These are phyloP conservation scores for Leavenworthia alabamica DNA, from an alignment of 345 rosid genomes.

Conservation along the genomic window DNA sequence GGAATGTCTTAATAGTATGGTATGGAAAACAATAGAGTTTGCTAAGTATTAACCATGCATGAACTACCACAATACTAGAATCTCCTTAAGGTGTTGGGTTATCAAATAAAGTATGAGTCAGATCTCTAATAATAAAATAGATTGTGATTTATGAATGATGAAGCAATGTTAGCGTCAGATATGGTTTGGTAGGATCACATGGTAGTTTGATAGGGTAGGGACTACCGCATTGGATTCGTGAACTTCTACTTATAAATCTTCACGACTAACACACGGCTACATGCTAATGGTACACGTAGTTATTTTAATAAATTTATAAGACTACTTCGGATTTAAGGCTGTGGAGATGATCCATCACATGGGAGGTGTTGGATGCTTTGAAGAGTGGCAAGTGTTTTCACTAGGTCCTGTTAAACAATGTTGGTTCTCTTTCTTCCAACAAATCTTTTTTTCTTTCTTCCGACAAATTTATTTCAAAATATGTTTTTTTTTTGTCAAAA, in stretches of 20 bases:
- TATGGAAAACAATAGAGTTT: neutral
- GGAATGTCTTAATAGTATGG: neutral
- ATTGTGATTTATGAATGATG: neutral
- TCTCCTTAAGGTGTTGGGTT: neutral
- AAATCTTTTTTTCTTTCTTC: neutral
- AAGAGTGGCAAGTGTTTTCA: conserved; percentile 4
- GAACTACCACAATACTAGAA: neutral
- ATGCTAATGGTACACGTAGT: conserved; percentile 1
- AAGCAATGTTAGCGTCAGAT: neutral
- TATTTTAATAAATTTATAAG: neutral
- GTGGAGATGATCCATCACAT: conserved; percentile 26
- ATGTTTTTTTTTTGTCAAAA: neutral
- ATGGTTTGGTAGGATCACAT: conserved; percentile 14
- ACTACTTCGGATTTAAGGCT: conserved; percentile 19
- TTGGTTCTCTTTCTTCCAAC: neutral
- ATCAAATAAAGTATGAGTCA: neutral
- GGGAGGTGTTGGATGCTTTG: conserved; percentile 19
- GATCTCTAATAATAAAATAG: neutral
- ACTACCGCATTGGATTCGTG: conserved; percentile 23
- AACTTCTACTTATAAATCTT: neutral
- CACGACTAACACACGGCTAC: neutral
- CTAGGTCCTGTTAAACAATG: conserved; percentile 3
- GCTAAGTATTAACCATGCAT: neutral
- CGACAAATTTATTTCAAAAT: neutral
- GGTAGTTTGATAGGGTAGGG: conserved; percentile 15